phyloP scores from a whole-genome alignment of 106 monocot species.

The Allium cepa region DNA sequence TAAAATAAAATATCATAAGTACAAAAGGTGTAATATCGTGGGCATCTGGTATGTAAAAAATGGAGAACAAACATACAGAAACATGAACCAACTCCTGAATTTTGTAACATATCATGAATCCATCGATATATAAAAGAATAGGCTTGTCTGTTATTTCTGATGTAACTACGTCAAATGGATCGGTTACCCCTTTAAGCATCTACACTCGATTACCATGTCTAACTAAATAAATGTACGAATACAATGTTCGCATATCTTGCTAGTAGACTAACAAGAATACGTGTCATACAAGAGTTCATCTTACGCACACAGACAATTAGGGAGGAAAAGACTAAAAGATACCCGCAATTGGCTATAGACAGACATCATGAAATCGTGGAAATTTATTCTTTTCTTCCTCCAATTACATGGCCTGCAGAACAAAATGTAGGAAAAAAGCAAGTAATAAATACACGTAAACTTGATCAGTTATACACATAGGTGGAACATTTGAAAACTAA shows the following conservation, averaged over 20 bases:
- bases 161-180: constrained; percentile 95
- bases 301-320: too few species aligned
- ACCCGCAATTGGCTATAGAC: constrained; percentile 95
- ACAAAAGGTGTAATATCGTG: too few species aligned
- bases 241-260: neutral
- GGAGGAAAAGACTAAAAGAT: neutral
- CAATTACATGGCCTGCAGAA: constrained; percentile 65
- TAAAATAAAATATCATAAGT: too few species aligned
- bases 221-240: neutral
- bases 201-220: constrained; percentile 17
- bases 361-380: constrained; percentile 98
- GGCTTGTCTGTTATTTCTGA: constrained; percentile 95
- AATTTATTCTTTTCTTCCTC: constrained; percentile 96
- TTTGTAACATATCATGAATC: constrained; percentile 80
- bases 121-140: constrained; percentile 90
- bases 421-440: neutral
- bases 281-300: too few species aligned
- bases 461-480: too few species aligned
- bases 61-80: neutral
- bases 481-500: too few species aligned
- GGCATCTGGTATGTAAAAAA: too few species aligned
- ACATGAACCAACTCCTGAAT: constrained; percentile 21
- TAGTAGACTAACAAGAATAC: neutral
- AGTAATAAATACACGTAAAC: too few species aligned
- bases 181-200: constrained; percentile 95